Evolutionary conservation across 1,139 yeast species (phyloP).

Genomic region (Magnusiomyces tetraspermus): DNA sequence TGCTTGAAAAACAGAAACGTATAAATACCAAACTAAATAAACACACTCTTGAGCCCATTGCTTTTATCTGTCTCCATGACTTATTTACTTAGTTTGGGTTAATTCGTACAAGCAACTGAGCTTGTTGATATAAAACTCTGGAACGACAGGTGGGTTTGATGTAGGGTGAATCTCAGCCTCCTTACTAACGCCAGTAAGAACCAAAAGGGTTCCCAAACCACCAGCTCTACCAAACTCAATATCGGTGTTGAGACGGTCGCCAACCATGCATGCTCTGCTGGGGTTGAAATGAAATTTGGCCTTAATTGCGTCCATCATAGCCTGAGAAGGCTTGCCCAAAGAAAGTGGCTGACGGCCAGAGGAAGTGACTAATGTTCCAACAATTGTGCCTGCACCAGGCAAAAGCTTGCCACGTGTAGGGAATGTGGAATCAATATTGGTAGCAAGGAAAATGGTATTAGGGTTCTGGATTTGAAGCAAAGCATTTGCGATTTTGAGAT

Average conservation of each 20-base stretch:
- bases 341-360: constrained; percentile 68
- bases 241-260: constrained; percentile 92
- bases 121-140: constrained; percentile 61
- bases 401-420: constrained; percentile 78
- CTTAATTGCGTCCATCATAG: constrained; percentile 85
- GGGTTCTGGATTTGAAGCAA: constrained; percentile 69
- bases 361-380: constrained; percentile 62
- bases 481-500: constrained; percentile 71
- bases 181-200: constrained; percentile 82
- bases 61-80: too few relatives aligned
- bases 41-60: too few relatives aligned
- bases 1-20: too few relatives aligned
- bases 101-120: constrained; percentile 65
- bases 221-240: constrained; percentile 86
- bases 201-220: constrained; percentile 73
- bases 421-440: constrained; percentile 92
- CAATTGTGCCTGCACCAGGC: constrained; percentile 90
- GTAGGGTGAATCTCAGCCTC: constrained; percentile 44
- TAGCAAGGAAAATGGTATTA: constrained; percentile 70
- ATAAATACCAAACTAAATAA: too few relatives aligned
- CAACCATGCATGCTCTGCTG: constrained; percentile 74
- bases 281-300: constrained; percentile 57
- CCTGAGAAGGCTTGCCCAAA: constrained; percentile 85
- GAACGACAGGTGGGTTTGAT: constrained; percentile 40
- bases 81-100: constrained; percentile 18